Evolutionary conservation across 179 eudicot species (phyloP).

Genomic region (Sideroxylon spinosum): DNA sequence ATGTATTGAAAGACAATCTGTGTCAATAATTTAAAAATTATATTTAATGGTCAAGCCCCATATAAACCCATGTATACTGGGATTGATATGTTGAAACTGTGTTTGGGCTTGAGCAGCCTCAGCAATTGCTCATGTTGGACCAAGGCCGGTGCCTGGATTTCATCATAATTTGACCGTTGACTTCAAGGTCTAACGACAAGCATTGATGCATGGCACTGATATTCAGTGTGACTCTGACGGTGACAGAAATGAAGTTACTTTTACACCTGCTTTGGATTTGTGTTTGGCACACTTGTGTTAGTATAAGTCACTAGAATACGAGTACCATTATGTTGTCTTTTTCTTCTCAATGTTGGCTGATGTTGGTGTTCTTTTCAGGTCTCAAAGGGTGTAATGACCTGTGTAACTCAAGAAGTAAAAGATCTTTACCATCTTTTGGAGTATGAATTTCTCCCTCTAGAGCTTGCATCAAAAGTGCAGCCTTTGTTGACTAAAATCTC

Average conservation of each 20-base stretch:
- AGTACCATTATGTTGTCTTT: neutral
- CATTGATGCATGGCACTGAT: no score
- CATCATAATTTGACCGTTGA: no score
- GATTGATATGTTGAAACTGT: neutral
- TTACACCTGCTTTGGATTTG: neutral
- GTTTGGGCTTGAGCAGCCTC: neutral
- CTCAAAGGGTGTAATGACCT: slow-evolving; percentile 76
- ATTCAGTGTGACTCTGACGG: neutral
- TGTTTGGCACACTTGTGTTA: neutral
- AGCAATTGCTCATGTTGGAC: neutral
- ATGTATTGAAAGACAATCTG: no score
- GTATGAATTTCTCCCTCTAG: slow-evolving; percentile 62
- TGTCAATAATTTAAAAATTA: no score
- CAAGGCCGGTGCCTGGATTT: no score
- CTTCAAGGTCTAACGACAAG: no score
- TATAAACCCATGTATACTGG: neutral
- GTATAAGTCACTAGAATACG: neutral
- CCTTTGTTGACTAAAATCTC: slow-evolving; percentile 63
- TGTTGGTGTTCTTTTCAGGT: slow-evolving; percentile 35
- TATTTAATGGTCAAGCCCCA: neutral
- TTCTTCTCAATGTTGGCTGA: neutral
- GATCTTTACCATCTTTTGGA: slow-evolving; percentile 79
- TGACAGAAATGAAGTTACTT: neutral
- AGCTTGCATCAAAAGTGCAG: slow-evolving; percentile 62
- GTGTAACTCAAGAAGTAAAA: slow-evolving; percentile 82